phyloP scores from a whole-genome alignment of 345 rosid species.

The Sisymbrium altissimum region DNA sequence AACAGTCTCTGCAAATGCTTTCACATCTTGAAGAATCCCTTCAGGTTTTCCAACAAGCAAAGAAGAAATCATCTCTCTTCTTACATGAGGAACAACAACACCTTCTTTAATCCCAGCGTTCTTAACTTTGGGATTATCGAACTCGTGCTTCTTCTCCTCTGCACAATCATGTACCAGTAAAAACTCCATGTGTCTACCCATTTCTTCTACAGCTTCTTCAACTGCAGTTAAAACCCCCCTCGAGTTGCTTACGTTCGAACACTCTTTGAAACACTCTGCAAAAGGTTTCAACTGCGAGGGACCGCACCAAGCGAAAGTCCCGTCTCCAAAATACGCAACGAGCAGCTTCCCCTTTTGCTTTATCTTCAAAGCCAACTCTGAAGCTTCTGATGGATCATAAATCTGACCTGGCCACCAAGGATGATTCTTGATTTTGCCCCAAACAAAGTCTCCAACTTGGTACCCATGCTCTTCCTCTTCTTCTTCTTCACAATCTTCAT shows the following conservation, averaged over 20 bases:
- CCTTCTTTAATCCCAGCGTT: conserved; percentile 79
- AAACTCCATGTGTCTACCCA: conserved; percentile 58
- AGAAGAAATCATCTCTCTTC: conserved; percentile 46
- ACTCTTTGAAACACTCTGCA: conserved; percentile 57
- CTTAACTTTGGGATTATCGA: conserved; percentile 38
- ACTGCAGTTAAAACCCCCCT: conserved; percentile 53
- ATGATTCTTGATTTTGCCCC: conserved; percentile 90
- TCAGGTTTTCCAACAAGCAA: conserved; percentile 43
- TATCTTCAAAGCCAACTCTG: conserved; percentile 58
- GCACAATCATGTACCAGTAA: conserved; percentile 57
- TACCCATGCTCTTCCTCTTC: conserved; percentile 44
- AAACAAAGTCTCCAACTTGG: conserved; percentile 79
- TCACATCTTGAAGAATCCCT: conserved; percentile 49
- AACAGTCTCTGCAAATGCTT: conserved; percentile 40
- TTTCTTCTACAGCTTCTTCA: conserved; percentile 53
- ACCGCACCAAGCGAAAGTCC: conserved; percentile 89
- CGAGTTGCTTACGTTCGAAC: conserved; percentile 54
- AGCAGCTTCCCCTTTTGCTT: conserved; percentile 57
- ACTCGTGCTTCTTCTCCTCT: conserved; percentile 29
- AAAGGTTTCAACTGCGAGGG: conserved; percentile 81
- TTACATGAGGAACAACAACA: conserved; percentile 54
- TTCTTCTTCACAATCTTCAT: conserved; percentile 11
- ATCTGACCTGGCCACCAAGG: conserved; percentile 99
- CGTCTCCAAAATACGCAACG: conserved; percentile 84
- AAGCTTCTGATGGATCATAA: conserved; percentile 67